Percentiles rank a stretch among this genome's conserved stretches.
Conservation (phyloP, 2,329 filamentous ascomycete genomes). For the Ophiostoma sp. region DNA sequence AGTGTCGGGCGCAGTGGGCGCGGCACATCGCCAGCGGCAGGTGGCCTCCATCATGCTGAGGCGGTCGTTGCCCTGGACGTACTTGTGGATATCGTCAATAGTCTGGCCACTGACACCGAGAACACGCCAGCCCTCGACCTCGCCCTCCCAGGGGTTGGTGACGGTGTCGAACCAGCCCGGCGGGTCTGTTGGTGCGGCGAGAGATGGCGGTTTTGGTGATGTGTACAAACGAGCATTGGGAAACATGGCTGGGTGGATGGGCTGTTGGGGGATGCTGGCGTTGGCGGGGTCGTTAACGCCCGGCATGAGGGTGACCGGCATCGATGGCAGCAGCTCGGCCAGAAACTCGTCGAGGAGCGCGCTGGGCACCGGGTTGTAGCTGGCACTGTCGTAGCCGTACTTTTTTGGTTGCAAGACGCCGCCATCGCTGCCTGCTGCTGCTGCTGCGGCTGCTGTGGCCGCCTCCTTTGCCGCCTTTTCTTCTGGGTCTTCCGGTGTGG, state of each 20-base stretch:
- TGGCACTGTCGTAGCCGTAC: constrained; percentile 88
- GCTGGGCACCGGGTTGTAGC: constrained; percentile 85
- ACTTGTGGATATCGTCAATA: constrained; percentile 90
- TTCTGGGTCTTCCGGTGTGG: constrained; percentile 40
- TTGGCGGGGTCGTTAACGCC: constrained; percentile 86
- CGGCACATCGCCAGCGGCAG: constrained; percentile 86
- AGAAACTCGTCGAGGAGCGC: constrained; percentile 83
- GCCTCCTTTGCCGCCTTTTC: constrained; percentile 35
- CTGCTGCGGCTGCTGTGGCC: constrained; percentile 34
- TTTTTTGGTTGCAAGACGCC: constrained; percentile 60
- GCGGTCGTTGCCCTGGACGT: constrained; percentile 74
- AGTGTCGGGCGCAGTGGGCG: constrained; percentile 94
- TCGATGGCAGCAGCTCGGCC: constrained; percentile 73
- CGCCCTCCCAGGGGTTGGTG: constrained; percentile 91
- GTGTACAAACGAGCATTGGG: constrained; percentile 71
- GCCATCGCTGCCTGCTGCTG: constrained; percentile 14
- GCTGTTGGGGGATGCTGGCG: constrained; percentile 85
- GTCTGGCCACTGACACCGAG: constrained; percentile 90
- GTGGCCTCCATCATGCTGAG: constrained; percentile 92
- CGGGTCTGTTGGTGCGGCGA: background rate
- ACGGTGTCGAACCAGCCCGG: constrained; percentile 74
- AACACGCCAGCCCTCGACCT: constrained; percentile 85
- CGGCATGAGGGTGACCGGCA: constrained; percentile 86
- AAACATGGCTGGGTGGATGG: constrained; percentile 90
- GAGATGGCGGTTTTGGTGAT: constrained; percentile 35